Base-by-base conservation (phyloP, 768 basidiomycete species). In the Mycena chlorophos region DNA sequence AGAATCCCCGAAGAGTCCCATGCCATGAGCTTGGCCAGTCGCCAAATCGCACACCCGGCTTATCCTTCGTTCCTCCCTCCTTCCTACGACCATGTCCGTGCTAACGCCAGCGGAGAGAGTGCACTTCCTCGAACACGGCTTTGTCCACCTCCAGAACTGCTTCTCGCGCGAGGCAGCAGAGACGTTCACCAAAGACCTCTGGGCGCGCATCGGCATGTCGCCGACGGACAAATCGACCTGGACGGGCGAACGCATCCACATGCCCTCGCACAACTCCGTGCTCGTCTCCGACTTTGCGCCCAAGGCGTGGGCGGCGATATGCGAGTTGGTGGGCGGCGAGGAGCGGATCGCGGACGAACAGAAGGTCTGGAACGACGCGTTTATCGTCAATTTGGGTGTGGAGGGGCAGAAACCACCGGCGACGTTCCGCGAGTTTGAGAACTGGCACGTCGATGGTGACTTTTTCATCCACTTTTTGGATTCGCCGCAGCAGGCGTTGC, bases 391-490 rank as follows among this genome's bases (percentile, higher is more conserved):
- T 63, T 69, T 87, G 19, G 84, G 84, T 20, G 75, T 71, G 14
- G 73, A 77, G 5, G 75, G 77, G 39, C 68, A 62, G 31, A 64
- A 69, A 39, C 49, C 39, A 16, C 62, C 77, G 16, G 62, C 67
- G 28, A 80, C 81, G 6, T 46, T 13, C 14, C 45, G 45, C 12
- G 75, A 81, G 47, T 68, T 87, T 52, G 76, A 78, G 52, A 84
- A 85, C 58, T 87, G 85, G 84, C 85, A 86, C 65, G 79, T 83
- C 40, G 81, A 83, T 61, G 83, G 81, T 17, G 81, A 83, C 60
- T 83, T 82, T 63, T 84, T 83, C 66, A 75, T 77, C 25, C 82
- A 83, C 66, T 87, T 77, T 64, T 77, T 87, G 49, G 85, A 86
- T 64, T 86, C 84, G 20, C 83, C 81, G 3, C 84, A 86, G 65